These are phyloP conservation scores for Simmondsia chinensis DNA, from an alignment of 148 eudicot species.

Conservation along the genomic window DNA sequence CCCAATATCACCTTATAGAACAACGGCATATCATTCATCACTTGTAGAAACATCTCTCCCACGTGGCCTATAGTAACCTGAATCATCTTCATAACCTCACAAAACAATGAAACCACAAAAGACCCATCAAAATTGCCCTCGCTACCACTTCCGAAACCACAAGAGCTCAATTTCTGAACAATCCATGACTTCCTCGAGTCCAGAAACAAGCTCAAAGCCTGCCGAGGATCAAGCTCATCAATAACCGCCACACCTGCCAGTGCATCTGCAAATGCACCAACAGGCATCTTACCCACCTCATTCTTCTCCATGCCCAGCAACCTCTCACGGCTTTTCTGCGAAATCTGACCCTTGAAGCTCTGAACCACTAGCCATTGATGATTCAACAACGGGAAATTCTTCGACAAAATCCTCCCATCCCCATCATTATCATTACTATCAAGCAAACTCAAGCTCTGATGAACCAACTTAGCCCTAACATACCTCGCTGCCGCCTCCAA, in stretches of 20 bases:
- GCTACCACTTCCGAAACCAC: constrained; percentile 13
- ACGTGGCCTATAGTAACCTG: constrained; percentile 83
- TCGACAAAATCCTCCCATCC: constrained; percentile 37
- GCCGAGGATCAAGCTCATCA: constrained; percentile 69
- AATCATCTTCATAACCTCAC: constrained; percentile 78
- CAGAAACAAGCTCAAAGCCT: constrained; percentile 57
- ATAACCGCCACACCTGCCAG: constrained; percentile 73
- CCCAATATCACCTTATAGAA: constrained; percentile 80
- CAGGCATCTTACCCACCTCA: constrained; percentile 16
- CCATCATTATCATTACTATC: constrained; percentile 31
- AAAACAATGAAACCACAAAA: constrained; percentile 50
- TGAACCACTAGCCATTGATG: constrained; percentile 98
- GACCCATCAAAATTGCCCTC: constrained; percentile 27
- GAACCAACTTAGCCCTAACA: constrained; percentile 66
- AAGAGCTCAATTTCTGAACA: constrained; percentile 50
- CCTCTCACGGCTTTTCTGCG: constrained; percentile 83
- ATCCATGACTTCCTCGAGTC: constrained; percentile 76
- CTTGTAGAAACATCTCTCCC: constrained; percentile 92
- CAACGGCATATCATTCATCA: constrained; percentile 79
- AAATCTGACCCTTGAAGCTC: constrained; percentile 86
- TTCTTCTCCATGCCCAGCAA: constrained; percentile 41
- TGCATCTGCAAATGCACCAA: constrained; percentile 68
- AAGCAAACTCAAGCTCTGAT: constrained; percentile 33
- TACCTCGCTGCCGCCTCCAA: constrained; percentile 71
- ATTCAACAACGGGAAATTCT: constrained; percentile 67